phyloP scores from a whole-genome alignment of 1,284 basidiomycete species.

The Jaminaea rosea region DNA sequence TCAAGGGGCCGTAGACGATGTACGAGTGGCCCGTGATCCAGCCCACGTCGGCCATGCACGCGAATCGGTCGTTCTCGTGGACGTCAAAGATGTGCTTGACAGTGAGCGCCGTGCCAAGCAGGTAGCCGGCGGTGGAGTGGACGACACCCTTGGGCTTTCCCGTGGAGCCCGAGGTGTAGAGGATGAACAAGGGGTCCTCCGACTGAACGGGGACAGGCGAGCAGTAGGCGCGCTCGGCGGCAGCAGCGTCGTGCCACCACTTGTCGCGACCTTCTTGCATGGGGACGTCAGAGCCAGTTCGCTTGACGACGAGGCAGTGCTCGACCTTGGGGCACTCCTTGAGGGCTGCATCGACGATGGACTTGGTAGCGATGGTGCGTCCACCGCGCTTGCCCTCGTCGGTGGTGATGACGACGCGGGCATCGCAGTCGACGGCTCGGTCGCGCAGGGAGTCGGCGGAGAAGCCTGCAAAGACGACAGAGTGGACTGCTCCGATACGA shows the following conservation, averaged over 20 bases:
- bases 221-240: conserved; percentile 78
- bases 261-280: conserved; percentile 77
- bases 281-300: conserved; percentile 75
- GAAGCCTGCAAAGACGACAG: conserved; percentile 98
- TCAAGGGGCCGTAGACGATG: conserved; percentile 91
- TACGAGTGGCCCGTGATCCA: conserved; percentile 99
- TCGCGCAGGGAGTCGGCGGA: conserved; percentile 92
- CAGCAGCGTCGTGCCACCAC: conserved; percentile 92
- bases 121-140: conserved; percentile 86
- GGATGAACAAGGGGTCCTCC: conserved; percentile 94
- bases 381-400: conserved; percentile 93
- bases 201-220: conserved; percentile 74
- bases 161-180: conserved; percentile 88
- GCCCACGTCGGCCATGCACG: conserved; percentile 97
- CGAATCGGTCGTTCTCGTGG: conserved; percentile 68
- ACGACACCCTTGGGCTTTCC: conserved; percentile 97
- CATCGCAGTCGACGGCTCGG: conserved; percentile 80
- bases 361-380: conserved; percentile 90
- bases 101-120: conserved; percentile 79
- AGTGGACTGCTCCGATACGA: conserved; percentile 91
- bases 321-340: conserved; percentile 76
- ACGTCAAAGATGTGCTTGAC: conserved; percentile 95
- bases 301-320: conserved; percentile 78
- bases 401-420: conserved; percentile 82
- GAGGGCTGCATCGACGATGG: conserved; percentile 81